These are phyloP conservation scores for Orbilia javanica DNA, from an alignment of 2,329 filamentous ascomycete species.

Conservation along the genomic window DNA sequence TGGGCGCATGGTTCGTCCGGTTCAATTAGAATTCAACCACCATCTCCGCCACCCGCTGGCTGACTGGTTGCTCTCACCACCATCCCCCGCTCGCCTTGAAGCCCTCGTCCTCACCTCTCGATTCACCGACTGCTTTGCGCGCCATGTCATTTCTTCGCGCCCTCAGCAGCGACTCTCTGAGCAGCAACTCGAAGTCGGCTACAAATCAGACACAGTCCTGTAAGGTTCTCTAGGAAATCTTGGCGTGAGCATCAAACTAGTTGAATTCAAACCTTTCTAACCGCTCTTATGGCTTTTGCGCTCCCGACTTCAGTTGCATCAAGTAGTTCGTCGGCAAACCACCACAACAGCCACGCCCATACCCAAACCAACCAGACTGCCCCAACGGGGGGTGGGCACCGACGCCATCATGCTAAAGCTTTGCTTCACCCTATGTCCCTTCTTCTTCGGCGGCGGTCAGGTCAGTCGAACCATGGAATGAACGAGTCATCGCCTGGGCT, in stretches of 20 bases:
- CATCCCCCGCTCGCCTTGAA: background rate
- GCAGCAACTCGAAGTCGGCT: conserved; percentile 27
- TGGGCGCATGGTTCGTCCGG: background rate
- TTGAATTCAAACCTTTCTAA: background rate
- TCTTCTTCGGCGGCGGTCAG: conserved; percentile 71
- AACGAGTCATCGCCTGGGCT: conserved; percentile 42
- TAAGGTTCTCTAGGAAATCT: conserved; percentile 2
- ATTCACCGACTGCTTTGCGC: too few relatives aligned
- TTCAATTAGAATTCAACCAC: background rate
- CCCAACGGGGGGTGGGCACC: conserved; percentile 30
- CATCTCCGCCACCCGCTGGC: background rate
- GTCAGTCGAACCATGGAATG: conserved; percentile 65
- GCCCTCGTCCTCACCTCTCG: background rate
- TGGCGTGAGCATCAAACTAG: background rate
- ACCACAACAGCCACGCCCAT: conserved; percentile 22
- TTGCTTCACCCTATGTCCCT: conserved; percentile 68
- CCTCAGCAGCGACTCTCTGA: conserved; percentile 47
- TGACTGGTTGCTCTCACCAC: background rate
- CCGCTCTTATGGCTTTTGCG: background rate
- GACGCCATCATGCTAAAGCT: conserved; percentile 56
- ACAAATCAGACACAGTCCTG: conserved; percentile 21
- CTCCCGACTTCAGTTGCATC: conserved; percentile 1
- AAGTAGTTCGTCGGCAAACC: conserved; percentile 21
- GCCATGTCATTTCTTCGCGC: conserved; percentile 55
- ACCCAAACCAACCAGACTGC: conserved; percentile 1